Evolutionary conservation across 2,329 filamentous ascomycete genomes (phyloP).

Genomic region (Aspergillus unguis): DNA sequence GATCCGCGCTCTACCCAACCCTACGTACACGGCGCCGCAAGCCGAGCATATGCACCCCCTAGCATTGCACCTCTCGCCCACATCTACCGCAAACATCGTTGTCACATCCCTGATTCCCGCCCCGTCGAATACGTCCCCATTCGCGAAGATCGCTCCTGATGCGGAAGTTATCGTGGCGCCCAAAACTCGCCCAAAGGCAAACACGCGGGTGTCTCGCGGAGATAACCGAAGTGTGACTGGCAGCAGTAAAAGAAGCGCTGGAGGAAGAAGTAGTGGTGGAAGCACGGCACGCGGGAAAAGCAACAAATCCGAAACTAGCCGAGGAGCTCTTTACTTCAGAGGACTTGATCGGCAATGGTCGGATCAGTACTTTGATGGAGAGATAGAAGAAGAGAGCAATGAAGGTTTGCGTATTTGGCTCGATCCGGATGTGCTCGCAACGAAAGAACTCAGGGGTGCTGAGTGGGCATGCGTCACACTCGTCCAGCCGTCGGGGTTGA

Average conservation of each 20-base stretch:
- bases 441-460: slow-evolving; percentile 69
- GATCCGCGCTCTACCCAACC: slow-evolving; percentile 89
- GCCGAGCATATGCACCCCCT: slow-evolving; percentile 68
- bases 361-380: slow-evolving; percentile 74
- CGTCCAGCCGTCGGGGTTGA: slow-evolving; percentile 75
- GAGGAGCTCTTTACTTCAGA: slow-evolving; percentile 65
- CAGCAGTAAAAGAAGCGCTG: slow-evolving; percentile 69
- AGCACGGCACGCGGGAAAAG: slow-evolving; percentile 65
- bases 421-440: slow-evolving; percentile 70
- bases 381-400: slow-evolving; percentile 52
- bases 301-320: slow-evolving; percentile 56
- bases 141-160: slow-evolving; percentile 89
- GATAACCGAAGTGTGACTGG: slow-evolving; percentile 78
- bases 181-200: slow-evolving; percentile 72
- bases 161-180: slow-evolving; percentile 97
- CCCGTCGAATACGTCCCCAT: slow-evolving; percentile 64
- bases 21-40: slow-evolving; percentile 57
- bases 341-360: slow-evolving; percentile 70
- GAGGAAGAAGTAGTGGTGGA: slow-evolving; percentile 62
- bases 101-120: slow-evolving; percentile 79
- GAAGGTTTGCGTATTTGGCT: slow-evolving; percentile 74
- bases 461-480: slow-evolving; percentile 80
- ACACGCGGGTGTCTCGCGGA: slow-evolving; percentile 57
- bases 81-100: slow-evolving; percentile 88
- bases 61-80: slow-evolving; percentile 89